Evolutionary conservation across 805 yeast species (phyloP).

Genomic region (Spathaspora girioi): DNA sequence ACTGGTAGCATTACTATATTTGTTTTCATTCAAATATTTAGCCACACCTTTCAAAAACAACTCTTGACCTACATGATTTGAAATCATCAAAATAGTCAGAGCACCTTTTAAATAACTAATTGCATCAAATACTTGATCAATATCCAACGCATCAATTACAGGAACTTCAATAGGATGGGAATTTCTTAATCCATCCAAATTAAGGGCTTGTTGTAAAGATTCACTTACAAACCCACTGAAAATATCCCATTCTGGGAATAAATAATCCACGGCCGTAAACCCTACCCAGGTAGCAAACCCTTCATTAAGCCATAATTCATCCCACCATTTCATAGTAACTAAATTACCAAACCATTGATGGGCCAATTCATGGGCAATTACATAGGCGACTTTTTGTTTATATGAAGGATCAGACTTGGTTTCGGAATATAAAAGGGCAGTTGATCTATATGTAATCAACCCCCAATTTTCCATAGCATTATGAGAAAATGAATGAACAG

Average conservation of each 20-base stretch:
- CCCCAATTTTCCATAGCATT: conserved; percentile 96
- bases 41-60: conserved; percentile 72
- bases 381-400: conserved; percentile 74
- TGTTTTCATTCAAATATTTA: conserved; percentile 56
- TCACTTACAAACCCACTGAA: conserved; percentile 54
- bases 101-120: conserved; percentile 83
- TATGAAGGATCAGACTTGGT: conserved; percentile 45
- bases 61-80: conserved; percentile 66
- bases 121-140: conserved; percentile 78
- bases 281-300: conserved; percentile 90
- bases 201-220: conserved; percentile 48
- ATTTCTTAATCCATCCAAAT: conserved; percentile 53
- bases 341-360: conserved; percentile 92
- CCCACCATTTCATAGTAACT: conserved; percentile 94
- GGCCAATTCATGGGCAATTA: conserved; percentile 81
- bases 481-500: conserved; percentile 75
- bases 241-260: conserved; percentile 80
- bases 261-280: conserved; percentile 60
- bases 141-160: conserved; percentile 72
- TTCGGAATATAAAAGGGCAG: conserved; percentile 46
- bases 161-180: conserved; percentile 85
- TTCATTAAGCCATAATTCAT: conserved; percentile 84
- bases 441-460: conserved; percentile 60
- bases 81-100: conserved; percentile 71
- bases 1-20: conserved; percentile 70